Percentiles rank a stretch among this genome's conserved stretches.
Evolutionary conservation across 2,329 filamentous ascomycete genomes (phyloP).

Genomic region (Hypoxylon sp.): DNA sequence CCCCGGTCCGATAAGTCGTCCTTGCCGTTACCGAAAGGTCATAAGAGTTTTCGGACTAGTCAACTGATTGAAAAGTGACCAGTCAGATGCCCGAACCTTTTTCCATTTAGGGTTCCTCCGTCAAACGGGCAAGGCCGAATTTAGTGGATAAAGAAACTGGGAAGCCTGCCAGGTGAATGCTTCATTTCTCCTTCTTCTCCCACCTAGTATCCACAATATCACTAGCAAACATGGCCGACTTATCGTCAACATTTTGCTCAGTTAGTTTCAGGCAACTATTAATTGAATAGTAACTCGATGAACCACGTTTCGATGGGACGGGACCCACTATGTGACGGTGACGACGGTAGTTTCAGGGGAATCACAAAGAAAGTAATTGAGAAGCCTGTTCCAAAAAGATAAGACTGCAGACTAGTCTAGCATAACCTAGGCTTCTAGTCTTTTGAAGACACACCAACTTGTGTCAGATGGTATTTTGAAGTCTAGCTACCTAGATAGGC

Average conservation of each 20-base stretch:
- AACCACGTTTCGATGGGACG: slow-evolving; percentile 3
- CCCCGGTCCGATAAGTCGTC: slow-evolving; percentile 21
- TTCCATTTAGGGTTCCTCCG: slow-evolving; percentile 14
- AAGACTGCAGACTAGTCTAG: not conserved
- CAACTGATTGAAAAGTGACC: slow-evolving; percentile 39
- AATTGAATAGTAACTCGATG: slow-evolving; percentile 9
- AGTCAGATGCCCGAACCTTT: slow-evolving; percentile 30
- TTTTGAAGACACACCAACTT: slow-evolving; percentile 1
- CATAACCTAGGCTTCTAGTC: not conserved
- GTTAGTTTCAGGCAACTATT: slow-evolving; percentile 30
- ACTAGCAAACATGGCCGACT: slow-evolving; percentile 15
- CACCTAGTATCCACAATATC: slow-evolving; percentile 9
- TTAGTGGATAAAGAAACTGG: slow-evolving; percentile 12
- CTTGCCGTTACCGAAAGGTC: slow-evolving; percentile 18
- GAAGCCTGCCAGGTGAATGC: slow-evolving; percentile 10
- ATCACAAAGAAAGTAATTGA: slow-evolving; percentile 11
- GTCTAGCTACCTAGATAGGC: not conserved
- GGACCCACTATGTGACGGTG: slow-evolving; percentile 12
- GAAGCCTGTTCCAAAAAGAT: slow-evolving; percentile 12
- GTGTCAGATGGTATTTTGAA: not conserved
- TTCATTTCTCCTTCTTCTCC: not conserved
- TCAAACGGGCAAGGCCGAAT: slow-evolving; percentile 37
- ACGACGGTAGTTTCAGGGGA: slow-evolving; percentile 12
- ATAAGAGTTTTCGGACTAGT: slow-evolving; percentile 29
- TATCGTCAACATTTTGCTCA: slow-evolving; percentile 6